Conservation (phyloP, 495 filamentous ascomycete species). For the Lophiotrema nucula region DNA sequence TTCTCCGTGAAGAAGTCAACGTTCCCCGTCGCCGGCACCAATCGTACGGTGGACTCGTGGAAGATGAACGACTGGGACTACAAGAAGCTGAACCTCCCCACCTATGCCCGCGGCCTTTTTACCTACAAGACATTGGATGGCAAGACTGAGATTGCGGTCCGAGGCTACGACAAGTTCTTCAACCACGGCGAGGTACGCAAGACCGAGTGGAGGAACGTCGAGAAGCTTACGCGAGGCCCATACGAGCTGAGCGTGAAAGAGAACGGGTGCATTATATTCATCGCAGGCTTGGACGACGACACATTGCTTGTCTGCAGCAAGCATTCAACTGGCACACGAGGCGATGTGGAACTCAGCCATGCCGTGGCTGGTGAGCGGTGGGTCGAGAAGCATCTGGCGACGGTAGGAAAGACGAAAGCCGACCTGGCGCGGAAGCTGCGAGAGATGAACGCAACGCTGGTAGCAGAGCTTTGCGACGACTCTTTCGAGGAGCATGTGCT, state of each 20-base stretch:
- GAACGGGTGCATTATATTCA: constrained; percentile 98
- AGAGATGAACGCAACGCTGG: constrained; percentile 81
- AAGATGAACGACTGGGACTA: constrained; percentile 92
- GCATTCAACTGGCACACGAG: constrained; percentile 81
- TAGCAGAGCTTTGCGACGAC: constrained; percentile 96
- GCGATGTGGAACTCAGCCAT: constrained; percentile 71
- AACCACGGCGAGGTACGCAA: constrained; percentile 75
- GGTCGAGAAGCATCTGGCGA: constrained; percentile 73
- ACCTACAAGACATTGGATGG: constrained; percentile 65
- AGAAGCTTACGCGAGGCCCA: constrained; percentile 73
- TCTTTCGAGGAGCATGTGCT: constrained; percentile 95
- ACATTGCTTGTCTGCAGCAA: constrained; percentile 94
- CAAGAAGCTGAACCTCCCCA: constrained; percentile 79
- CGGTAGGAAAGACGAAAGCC: constrained; percentile 69
- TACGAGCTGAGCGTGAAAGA: constrained; percentile 97
- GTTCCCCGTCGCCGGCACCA: constrained; percentile 57
- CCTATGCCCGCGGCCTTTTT: constrained; percentile 89
- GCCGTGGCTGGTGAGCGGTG: constrained; percentile 81
- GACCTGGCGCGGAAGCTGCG: constrained; percentile 76
- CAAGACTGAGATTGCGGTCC: constrained; percentile 70
- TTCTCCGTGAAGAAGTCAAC: constrained; percentile 73
- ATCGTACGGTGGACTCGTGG: constrained; percentile 81
- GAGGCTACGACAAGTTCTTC: constrained; percentile 99
- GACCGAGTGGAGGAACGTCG: constrained; percentile 80
- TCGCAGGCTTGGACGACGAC: constrained; percentile 83